Conservation (phyloP, 495 filamentous ascomycete species). For the Aspergillus bertholletiae region DNA sequence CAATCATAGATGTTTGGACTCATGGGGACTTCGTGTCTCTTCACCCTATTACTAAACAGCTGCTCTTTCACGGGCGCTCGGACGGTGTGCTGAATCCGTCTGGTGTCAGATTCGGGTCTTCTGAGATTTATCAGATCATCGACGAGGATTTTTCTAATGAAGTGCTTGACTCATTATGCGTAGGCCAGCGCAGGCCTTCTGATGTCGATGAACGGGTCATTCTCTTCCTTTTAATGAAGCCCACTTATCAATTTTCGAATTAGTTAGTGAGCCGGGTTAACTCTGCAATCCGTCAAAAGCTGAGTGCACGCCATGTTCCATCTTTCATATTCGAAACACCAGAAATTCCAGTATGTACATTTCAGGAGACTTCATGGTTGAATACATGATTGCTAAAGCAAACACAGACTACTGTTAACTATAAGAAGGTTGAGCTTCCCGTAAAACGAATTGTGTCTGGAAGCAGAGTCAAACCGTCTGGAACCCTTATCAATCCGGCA, state of each 20-base stretch:
- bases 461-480: slow-evolving; percentile 65
- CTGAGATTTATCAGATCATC: slow-evolving; percentile 72
- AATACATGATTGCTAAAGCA: neutral
- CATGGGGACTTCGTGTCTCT: slow-evolving; percentile 74
- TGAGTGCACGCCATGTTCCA: slow-evolving; percentile 72
- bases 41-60: slow-evolving; percentile 60
- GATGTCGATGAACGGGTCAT: slow-evolving; percentile 74
- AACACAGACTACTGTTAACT: slow-evolving; percentile 68
- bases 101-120: slow-evolving; percentile 72
- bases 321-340: slow-evolving; percentile 73
- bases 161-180: slow-evolving; percentile 67
- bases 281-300: slow-evolving; percentile 55
- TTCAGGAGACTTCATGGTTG: neutral
- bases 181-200: slow-evolving; percentile 64
- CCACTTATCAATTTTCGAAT: slow-evolving; percentile 50
- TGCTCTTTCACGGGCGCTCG: slow-evolving; percentile 69
- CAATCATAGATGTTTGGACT: slow-evolving; percentile 66
- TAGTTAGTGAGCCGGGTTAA: slow-evolving; percentile 57
- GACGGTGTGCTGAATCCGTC: slow-evolving; percentile 78
- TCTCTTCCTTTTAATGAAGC: slow-evolving; percentile 69
- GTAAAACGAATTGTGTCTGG: slow-evolving; percentile 82
- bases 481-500: slow-evolving; percentile 70
- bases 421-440: slow-evolving; percentile 83
- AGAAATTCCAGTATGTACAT: slow-evolving; percentile 57
- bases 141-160: slow-evolving; percentile 59